These are phyloP conservation scores for Lentinula sp. DNA, from an alignment of 768 basidiomycete genomes.

Conservation along the genomic window DNA sequence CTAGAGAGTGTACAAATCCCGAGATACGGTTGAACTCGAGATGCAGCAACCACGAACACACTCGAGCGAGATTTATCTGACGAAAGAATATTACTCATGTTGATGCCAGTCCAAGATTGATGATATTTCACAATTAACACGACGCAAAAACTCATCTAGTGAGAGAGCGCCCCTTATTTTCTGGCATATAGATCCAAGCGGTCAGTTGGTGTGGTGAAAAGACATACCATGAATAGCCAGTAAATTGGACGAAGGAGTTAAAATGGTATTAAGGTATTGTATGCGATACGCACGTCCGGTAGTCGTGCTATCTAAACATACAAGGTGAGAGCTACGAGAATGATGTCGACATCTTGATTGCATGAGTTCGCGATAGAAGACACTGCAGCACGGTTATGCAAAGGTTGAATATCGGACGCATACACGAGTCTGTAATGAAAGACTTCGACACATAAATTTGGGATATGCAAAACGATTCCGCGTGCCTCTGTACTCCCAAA, in stretches of 20 bases:
- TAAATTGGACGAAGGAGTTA: background rate
- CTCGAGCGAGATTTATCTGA: no score
- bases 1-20: no score
- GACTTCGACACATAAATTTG: background rate
- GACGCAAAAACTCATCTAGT: background rate
- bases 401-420: background rate
- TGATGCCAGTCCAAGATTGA: background rate
- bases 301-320: background rate
- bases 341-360: background rate
- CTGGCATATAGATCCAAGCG: background rate
- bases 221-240: background rate
- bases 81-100: no score
- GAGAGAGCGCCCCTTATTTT: background rate
- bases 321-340: background rate
- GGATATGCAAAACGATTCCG: background rate
- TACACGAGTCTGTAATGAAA: background rate
- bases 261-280: background rate
- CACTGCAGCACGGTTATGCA: background rate
- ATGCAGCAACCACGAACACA: no score
- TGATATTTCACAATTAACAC: no score
- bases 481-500: background rate
- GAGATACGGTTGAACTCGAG: no score
- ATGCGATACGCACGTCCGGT: background rate
- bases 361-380: conserved; percentile 2
- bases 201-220: background rate